Conservation (phyloP, 2,329 filamentous ascomycete genomes). For the Talaromyces marneffei region DNA sequence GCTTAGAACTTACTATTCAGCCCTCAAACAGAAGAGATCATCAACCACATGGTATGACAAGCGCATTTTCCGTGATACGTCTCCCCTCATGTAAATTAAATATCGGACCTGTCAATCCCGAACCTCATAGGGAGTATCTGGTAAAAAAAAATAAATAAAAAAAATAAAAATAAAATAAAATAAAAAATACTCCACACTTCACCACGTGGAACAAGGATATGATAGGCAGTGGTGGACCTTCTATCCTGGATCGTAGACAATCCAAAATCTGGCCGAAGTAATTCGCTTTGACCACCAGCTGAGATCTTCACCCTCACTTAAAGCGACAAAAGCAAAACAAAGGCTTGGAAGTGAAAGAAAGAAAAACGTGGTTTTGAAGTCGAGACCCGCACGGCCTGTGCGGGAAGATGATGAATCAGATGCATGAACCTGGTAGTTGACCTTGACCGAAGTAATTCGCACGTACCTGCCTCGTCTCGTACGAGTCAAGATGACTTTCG, state of each 20-base stretch:
- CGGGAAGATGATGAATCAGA: neutral
- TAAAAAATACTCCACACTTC: slow-evolving; percentile 1
- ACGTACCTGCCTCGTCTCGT: neutral
- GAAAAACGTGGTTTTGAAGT: neutral
- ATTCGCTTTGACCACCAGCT: neutral
- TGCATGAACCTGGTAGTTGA: neutral
- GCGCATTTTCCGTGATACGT: neutral
- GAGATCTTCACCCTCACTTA: neutral
- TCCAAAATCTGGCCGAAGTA: neutral
- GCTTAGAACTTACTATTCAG: neutral
- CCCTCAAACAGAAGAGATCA: neutral
- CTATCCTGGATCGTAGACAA: neutral
- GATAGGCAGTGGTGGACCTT: neutral
- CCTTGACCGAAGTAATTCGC: neutral
- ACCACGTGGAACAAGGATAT: slow-evolving; percentile 8
- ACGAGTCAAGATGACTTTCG: neutral
- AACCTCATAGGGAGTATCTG: neutral
- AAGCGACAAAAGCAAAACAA: neutral
- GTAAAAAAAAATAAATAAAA: too few species aligned
- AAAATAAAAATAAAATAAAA: too few species aligned
- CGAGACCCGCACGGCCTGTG: neutral
- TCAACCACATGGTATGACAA: slow-evolving; percentile 1
- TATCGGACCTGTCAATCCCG: neutral
- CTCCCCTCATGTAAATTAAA: neutral
- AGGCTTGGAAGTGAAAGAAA: neutral